Evolutionary conservation across 345 rosid species (phyloP).

Genomic region (Litchi chinensis): DNA sequence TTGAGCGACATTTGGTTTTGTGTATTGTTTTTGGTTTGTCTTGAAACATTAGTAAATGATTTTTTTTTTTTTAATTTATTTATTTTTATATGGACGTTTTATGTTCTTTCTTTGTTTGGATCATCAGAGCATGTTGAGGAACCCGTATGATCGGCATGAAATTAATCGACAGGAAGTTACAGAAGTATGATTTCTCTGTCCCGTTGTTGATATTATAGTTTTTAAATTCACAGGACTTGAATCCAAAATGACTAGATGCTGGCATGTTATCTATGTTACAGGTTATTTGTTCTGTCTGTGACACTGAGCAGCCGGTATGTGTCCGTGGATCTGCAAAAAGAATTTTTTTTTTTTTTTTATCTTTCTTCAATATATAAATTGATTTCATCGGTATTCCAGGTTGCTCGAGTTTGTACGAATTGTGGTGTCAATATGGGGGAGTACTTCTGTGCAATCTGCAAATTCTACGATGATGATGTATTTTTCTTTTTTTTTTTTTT

Average conservation of each 20-base stretch:
- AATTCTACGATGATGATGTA: slow-evolving; percentile 93
- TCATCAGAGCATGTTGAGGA: slow-evolving; percentile 63
- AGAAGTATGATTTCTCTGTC: slow-evolving; percentile 47
- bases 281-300: slow-evolving; percentile 93
- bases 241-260: slow-evolving; percentile 10
- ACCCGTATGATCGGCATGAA: slow-evolving; percentile 68
- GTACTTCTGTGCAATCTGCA: slow-evolving; percentile 88
- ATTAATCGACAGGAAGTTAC: slow-evolving; percentile 77
- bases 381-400: slow-evolving; percentile 40
- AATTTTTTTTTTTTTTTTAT: not conserved
- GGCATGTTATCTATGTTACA: slow-evolving; percentile 32
- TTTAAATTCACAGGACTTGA: not conserved
- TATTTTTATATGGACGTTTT: slow-evolving; percentile 11
- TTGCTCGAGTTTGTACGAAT: slow-evolving; percentile 75
- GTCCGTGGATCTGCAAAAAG: slow-evolving; percentile 19
- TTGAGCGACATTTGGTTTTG: not conserved
- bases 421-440: slow-evolving; percentile 99
- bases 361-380: not conserved
- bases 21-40: not conserved
- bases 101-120: slow-evolving; percentile 18
- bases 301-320: slow-evolving; percentile 94
- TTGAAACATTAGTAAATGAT: not conserved
- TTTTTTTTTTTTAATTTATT: not conserved
- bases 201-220: not conserved
- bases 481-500: not conserved